Percentiles rank a stretch among this genome's conserved stretches.
These are phyloP conservation scores for Phytophthora citricola DNA, from an alignment of 352 stramenopile genomes.

Conservation along the genomic window DNA sequence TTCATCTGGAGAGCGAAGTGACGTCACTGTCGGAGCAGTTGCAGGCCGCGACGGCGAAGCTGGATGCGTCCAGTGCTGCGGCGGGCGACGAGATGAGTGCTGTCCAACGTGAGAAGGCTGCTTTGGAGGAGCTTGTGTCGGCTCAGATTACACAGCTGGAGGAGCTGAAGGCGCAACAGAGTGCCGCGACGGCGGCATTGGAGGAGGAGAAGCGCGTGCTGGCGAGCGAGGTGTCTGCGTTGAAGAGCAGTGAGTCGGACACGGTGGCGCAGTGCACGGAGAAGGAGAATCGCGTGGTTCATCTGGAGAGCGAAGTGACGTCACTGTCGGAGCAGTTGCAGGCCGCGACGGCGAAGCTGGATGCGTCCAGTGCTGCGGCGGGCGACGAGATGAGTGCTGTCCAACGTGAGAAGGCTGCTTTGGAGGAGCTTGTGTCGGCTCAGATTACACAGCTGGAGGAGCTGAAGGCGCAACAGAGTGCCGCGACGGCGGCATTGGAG, in stretches of 20 bases:
- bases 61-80: conserved; percentile 3
- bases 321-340: conserved; percentile 3
- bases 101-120: conserved; percentile 2
- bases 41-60: conserved; percentile 5
- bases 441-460: conserved; percentile 12
- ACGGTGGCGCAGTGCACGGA: conserved; percentile 21
- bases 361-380: not conserved
- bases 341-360: conserved; percentile 7
- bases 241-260: conserved; percentile 26
- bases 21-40: conserved; percentile 6
- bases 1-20: conserved; percentile 20
- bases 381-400: conserved; percentile 9
- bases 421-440: conserved; percentile 9
- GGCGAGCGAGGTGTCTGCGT: conserved; percentile 26
- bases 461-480: conserved; percentile 16
- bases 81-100: conserved; percentile 6
- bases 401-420: not conserved
- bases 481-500: conserved; percentile 16
- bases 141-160: conserved; percentile 6
- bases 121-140: conserved; percentile 8
- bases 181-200: conserved; percentile 13
- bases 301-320: conserved; percentile 20
- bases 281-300: conserved; percentile 9
- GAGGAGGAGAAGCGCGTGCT: conserved; percentile 33
- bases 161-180: conserved; percentile 19